phyloP scores from a whole-genome alignment of 2,329 filamentous ascomycete species.

The Botrytis pseudocinerea region DNA sequence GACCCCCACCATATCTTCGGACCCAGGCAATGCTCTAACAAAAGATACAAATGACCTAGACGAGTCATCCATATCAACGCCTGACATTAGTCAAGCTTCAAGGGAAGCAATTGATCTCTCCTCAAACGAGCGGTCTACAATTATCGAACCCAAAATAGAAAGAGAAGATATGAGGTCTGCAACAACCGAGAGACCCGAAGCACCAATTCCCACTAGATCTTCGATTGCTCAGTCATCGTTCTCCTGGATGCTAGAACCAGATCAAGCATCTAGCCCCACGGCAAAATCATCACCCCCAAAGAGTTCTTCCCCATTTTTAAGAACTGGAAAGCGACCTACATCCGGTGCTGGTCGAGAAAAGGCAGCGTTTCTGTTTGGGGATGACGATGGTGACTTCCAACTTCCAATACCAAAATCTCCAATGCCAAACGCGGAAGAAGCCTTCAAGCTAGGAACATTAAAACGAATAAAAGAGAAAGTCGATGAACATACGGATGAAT shows the following conservation, averaged over 20 bases:
- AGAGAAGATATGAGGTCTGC: conserved; percentile 22
- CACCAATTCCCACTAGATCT: conserved; percentile 60
- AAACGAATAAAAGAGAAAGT: conserved; percentile 29
- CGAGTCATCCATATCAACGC: neutral
- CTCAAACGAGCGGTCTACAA: neutral
- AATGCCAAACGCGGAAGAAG: conserved; percentile 34
- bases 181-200: conserved; percentile 34
- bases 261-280: conserved; percentile 30
- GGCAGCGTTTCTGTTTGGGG: conserved; percentile 42
- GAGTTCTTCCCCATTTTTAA: conserved; percentile 37
- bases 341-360: conserved; percentile 39
- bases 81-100: neutral
- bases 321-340: conserved; percentile 33
- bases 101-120: neutral
- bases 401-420: conserved; percentile 23
- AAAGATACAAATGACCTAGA: neutral
- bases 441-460: conserved; percentile 38
- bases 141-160: neutral
- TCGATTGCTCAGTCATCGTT: conserved; percentile 73
- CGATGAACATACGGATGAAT: conserved; percentile 9
- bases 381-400: conserved; percentile 34
- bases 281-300: conserved; percentile 34
- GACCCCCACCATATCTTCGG: neutral
- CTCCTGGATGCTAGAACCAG: conserved; percentile 72
- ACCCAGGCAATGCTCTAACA: neutral